A percentile compares a stretch with the other conserved stretches of the same genome.
phyloP scores from a whole-genome alignment of 2,329 filamentous ascomycete genomes.

The Aspergillus ustus region DNA sequence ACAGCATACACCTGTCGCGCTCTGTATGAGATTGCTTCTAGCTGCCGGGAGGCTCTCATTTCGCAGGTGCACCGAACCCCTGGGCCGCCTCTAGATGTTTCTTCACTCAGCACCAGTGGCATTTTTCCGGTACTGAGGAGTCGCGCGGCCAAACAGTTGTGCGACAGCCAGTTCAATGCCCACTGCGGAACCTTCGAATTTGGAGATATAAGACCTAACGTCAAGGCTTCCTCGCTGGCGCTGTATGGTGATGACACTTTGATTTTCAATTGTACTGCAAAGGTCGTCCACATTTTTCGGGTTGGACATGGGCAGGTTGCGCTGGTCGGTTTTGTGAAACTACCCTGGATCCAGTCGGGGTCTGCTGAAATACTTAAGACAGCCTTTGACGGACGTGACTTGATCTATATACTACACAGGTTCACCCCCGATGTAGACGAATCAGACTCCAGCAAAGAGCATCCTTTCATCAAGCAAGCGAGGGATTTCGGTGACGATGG shows the following conservation, averaged over 20 bases:
- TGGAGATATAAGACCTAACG: slow-evolving; percentile 33
- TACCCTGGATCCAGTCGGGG: slow-evolving; percentile 32
- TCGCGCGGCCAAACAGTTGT: slow-evolving; percentile 38
- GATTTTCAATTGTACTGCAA: slow-evolving; percentile 29
- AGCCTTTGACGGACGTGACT: slow-evolving; percentile 26
- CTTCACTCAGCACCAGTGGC: slow-evolving; percentile 24
- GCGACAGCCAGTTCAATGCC: slow-evolving; percentile 41
- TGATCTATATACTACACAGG: slow-evolving; percentile 40
- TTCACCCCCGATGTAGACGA: slow-evolving; percentile 32
- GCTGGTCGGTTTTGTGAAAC: slow-evolving; percentile 23
- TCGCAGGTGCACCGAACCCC: slow-evolving; percentile 43
- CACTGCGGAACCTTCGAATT: slow-evolving; percentile 35
- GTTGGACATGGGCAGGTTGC: slow-evolving; percentile 24
- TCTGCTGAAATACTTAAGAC: slow-evolving; percentile 39
- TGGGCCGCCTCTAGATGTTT: slow-evolving; percentile 30
- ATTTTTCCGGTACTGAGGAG: slow-evolving; percentile 40
- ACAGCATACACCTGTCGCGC: slow-evolving; percentile 41
- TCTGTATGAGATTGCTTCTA: slow-evolving; percentile 41
- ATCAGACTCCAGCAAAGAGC: slow-evolving; percentile 25
- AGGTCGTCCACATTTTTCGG: slow-evolving; percentile 34
- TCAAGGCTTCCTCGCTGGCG: slow-evolving; percentile 39
- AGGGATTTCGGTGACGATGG: slow-evolving; percentile 27
- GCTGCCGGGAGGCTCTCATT: slow-evolving; percentile 40
- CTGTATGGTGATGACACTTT: slow-evolving; percentile 23
- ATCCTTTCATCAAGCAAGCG: slow-evolving; percentile 42